A percentile compares a stretch with the other conserved stretches of the same genome.
Evolutionary conservation across 2,329 filamentous ascomycete species (phyloP).

Genomic region (Alternaria gansuensis): DNA sequence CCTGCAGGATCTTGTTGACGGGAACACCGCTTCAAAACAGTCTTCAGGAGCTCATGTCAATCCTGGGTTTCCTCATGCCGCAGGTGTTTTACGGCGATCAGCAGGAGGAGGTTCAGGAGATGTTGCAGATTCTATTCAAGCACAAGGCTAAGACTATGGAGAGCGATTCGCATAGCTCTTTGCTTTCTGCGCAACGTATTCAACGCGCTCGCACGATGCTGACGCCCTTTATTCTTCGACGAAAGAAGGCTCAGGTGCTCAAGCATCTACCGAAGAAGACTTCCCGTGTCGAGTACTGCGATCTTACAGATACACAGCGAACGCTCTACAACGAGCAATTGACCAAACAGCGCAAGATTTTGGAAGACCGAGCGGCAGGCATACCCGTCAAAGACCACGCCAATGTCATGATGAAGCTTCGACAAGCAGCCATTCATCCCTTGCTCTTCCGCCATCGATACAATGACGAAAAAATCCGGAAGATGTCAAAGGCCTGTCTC

Average conservation of each 20-base stretch:
- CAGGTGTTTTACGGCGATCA: conserved; percentile 75
- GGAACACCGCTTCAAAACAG: conserved; percentile 97
- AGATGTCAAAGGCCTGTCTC: conserved; percentile 81
- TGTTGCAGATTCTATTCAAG: conserved; percentile 87
- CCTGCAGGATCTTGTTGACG: conserved; percentile 86
- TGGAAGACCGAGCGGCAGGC: conserved; percentile 66
- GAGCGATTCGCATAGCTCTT: conserved; percentile 73
- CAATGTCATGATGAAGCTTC: conserved; percentile 80
- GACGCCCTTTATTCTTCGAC: conserved; percentile 90
- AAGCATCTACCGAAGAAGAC: conserved; percentile 82
- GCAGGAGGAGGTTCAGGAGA: conserved; percentile 71
- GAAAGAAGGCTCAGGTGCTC: conserved; percentile 92
- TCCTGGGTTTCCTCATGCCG: conserved; percentile 94
- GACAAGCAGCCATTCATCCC: conserved; percentile 91
- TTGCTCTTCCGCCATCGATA: conserved; percentile 86
- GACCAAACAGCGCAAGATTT: conserved; percentile 66
- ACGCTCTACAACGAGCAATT: conserved; percentile 77
- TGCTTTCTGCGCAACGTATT: conserved; percentile 88
- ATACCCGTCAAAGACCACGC: conserved; percentile 64
- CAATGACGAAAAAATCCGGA: conserved; percentile 74
- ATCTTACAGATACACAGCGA: conserved; percentile 76
- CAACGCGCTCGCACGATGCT: conserved; percentile 88
- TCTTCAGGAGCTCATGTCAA: conserved; percentile 85
- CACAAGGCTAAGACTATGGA: conserved; percentile 88
- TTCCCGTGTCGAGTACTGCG: conserved; percentile 79